Conservation (phyloP, 2,329 filamentous ascomycete species). For the Ramichloridium luteum region DNA sequence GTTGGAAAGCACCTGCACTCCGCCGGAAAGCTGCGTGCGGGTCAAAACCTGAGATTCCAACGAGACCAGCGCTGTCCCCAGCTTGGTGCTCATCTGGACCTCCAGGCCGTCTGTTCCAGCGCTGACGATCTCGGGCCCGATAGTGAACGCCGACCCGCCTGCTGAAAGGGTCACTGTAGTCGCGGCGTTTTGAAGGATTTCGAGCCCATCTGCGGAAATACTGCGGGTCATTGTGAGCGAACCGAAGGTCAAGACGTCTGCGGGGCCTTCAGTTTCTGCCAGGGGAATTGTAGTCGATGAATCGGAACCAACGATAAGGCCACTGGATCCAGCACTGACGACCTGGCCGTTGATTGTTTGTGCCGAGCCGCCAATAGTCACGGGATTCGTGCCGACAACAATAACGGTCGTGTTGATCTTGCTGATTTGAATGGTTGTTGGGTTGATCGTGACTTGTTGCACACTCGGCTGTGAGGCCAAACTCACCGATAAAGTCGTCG, state of each 20-base stretch:
- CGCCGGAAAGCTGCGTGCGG: too few species aligned
- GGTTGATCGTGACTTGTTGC: not conserved
- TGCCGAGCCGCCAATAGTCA: conserved; percentile 1
- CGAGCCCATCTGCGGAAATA: not conserved
- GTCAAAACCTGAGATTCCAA: too few species aligned
- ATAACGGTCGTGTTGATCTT: not conserved
- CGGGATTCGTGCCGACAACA: not conserved
- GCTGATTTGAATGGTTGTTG: not conserved
- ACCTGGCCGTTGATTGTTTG: conserved; percentile 2
- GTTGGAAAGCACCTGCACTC: too few species aligned
- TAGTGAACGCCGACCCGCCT: not conserved
- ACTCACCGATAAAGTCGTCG: conserved; percentile 1
- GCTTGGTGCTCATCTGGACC: too few species aligned
- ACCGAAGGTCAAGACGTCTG: not conserved
- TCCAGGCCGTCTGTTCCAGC: not conserved
- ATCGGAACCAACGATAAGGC: conserved; percentile 1
- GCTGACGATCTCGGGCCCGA: not conserved
- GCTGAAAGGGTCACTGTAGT: not conserved
- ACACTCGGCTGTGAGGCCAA: not conserved
- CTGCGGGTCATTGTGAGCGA: not conserved
- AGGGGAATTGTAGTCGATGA: conserved; percentile 4
- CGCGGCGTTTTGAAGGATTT: not conserved
- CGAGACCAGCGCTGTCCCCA: too few species aligned
- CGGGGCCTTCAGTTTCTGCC: not conserved
- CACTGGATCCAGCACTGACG: not conserved